These are phyloP conservation scores for Mycena vulgaris DNA, from an alignment of 768 basidiomycete species.

Conservation along the genomic window DNA sequence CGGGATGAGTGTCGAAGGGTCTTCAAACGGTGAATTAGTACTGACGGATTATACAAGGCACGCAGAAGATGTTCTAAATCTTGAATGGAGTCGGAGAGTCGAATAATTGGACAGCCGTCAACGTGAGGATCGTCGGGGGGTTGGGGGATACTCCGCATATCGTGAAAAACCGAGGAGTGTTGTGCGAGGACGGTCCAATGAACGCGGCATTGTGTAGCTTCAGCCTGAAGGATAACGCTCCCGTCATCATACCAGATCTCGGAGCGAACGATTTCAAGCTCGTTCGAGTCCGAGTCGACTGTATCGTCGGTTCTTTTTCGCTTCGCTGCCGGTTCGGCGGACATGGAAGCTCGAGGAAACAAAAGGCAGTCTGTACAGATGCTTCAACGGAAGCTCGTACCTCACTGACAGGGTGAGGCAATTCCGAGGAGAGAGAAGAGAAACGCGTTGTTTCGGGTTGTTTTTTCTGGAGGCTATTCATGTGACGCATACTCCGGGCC, in stretches of 20 bases:
- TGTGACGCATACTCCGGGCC: no score
- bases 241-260: conserved; percentile 30
- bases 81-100: conserved; percentile 43
- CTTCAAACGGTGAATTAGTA: neutral
- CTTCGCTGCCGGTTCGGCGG: neutral
- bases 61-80: conserved; percentile 21
- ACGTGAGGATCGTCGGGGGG: conserved; percentile 21
- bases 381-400: no score
- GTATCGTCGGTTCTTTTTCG: neutral
- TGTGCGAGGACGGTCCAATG: conserved; percentile 19
- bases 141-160: conserved; percentile 36
- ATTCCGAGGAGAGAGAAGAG: no score
- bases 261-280: conserved; percentile 5
- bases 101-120: conserved; percentile 39
- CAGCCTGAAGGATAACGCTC: conserved; percentile 24
- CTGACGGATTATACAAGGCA: conserved; percentile 12
- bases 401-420: no score
- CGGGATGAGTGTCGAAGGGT: neutral
- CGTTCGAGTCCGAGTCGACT: no score
- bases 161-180: conserved; percentile 37
- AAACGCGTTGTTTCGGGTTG: no score
- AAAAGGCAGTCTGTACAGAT: no score
- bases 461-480: no score
- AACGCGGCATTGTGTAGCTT: conserved; percentile 13
- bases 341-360: no score